Base-by-base conservation (phyloP, 1,284 basidiomycete species). In the Tremellales sp. region DNA sequence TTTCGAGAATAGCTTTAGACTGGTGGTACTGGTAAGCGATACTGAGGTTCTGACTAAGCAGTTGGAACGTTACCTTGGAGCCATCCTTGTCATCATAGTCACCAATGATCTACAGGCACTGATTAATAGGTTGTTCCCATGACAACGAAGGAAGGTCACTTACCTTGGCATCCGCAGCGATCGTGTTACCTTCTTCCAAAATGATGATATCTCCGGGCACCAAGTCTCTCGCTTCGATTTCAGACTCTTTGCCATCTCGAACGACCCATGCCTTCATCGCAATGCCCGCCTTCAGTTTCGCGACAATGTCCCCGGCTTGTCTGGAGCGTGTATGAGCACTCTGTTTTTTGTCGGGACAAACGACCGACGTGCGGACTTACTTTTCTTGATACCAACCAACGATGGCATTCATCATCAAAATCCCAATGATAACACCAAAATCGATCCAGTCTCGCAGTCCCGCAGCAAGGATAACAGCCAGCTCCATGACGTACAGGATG, bases 361-460 rank as follows among this genome's bases (percentile, higher is more conserved):
- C 29, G 27, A 25, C 7, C n/a, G n/a, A n/a, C n/a, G n/a, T n/a
- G n/a, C n/a, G 13, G 10, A 50, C 62, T 57, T 45, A 64, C 73
- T 79, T 79, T 59, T 79, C 78, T 60, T 80, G 78, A 62, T 79
- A 79, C 78, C 78, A 79, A 44, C 78, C 78, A 54, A 79, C 78
- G 47, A 75, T 71, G 36, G 78, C 78, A 70, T 79, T 79, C 53
- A 74, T 63, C 41, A 72, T 48, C 32, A 58, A 27, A 36, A 54
- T 54, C 35, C 65, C 75, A 47, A 76, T 75, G 47, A 78, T 78
- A 40, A 79, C 77, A 66, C 78, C 78, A 58, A 79, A 77, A 62
- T 79, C 78, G 51, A 75, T 74, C 78, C 78, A 79, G 60, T 79
- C 78, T 43, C 73, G 74, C 28, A 79, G 73, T 49, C 76, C 78